Evolutionary conservation across 192 early-diverging fungal genomes (phyloP), one percentile per base, ranked within the genome.

Genomic region (Coemansia sp.): DNA sequence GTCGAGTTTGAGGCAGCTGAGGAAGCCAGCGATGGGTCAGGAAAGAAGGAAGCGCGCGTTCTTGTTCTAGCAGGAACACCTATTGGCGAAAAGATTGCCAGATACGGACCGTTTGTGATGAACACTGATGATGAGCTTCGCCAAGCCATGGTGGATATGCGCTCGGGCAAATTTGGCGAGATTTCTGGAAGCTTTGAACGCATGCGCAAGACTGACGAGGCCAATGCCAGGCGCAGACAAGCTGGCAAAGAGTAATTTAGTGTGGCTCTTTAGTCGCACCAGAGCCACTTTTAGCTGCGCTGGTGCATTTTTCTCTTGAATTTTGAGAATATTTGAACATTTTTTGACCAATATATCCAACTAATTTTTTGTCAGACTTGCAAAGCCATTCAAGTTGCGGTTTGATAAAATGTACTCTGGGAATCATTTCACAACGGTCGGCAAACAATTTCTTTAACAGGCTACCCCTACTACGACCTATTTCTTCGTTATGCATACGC

Each of bases 91-190:
- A 83, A 83, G 40, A 81, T 88, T 60, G 82, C 88, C 20, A 83
- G 84, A 50, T 82, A 88, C 36, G 84, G 86, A 1, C 84, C 87
- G 4, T 89, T 91, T 72, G 86, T 90, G 5, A 85, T 88, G 84
- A 71, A 76, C 58, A 75, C 82, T 19, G 69, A 69, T 4, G 77
- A 83, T 37, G 66, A 83, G 59, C 59, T 83, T 21, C 40, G 50
- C 46, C 68, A 83, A 60, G 77, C 82, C 0, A 50, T 83, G 9
- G 22, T 28, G 1, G 82, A 83, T 46, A 59, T 73, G 42, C 55
- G 66, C 25, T 37, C 66, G 9, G 82, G 82, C 9, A 50, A 56
- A 9, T 75, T 83, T 59, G 82, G 82, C 9, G 28, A 31, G 12
- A 83, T 83, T 57, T 72, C 79, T 7, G 82, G 82, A 20, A 76